Base-by-base conservation (phyloP, 768 basidiomycete species). In the Trametes punicea region DNA sequence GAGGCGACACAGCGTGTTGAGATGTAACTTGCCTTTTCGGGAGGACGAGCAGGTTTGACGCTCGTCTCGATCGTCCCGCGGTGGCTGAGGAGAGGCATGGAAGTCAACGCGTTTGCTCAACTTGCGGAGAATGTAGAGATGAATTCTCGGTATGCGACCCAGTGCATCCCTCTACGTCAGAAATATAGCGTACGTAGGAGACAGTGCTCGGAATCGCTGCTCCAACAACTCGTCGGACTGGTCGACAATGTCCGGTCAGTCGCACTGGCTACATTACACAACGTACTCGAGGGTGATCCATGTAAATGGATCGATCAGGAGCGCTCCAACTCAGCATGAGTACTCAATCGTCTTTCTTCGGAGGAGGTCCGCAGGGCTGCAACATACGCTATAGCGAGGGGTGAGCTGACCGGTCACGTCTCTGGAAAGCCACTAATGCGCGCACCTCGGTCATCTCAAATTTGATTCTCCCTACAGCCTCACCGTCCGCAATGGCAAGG, bases 391-490 rank as follows among this genome's bases (percentile, higher is more conserved):
- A n/a, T n/a, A n/a, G n/a, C n/a, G 66, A 38, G 61, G 4, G 34
- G 6, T 46, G 38, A 7, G n/a, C 9, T 30, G 46, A 42, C 30
- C 38, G 59, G 61, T 30, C 31, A 31, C 25, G 8, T 20, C 3
- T 20, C 33, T 16, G 13, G 34, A 36, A 8, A 15, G 34, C 10
- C 26, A 27, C 45, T 6, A 4, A 18, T 27, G 69, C 73, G n/a
- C n/a, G 18, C 56, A 95, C 96, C 88, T 98, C 95, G 0, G 90
- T 86, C 87, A 97, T 88, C 75, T 99, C 96, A 67, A 97, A 98
- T 67, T 83, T 93, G 2, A 86, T 77, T 39, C 97, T 76, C 8
- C 91, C 97, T 51, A 87, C 83, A n/a, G 91, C 80, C 71, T 98
- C 94, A 2, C 93, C 93, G 62, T 99, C 96, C 13, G 95, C 95